Conservation (phyloP, 345 rosid species). For the Acer campestre region DNA sequence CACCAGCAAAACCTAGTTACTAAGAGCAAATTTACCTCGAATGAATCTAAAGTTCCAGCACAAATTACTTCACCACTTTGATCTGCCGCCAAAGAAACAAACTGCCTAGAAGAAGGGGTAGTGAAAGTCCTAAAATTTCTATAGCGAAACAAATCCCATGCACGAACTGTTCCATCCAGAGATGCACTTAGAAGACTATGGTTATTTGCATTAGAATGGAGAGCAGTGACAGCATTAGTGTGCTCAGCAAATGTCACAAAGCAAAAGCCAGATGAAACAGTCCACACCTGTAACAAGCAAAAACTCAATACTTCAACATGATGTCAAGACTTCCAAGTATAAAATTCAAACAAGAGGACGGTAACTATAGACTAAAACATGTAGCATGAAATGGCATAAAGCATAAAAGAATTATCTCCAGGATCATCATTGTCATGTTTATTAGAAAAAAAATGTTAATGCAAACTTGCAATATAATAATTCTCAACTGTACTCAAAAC, state of each 20-base stretch:
- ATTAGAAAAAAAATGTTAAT: conserved; percentile 22
- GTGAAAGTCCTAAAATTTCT: conserved; percentile 94
- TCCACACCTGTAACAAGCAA: conserved; percentile 76
- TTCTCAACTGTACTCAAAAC: not conserved
- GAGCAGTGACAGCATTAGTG: conserved; percentile 89
- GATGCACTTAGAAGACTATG: conserved; percentile 89
- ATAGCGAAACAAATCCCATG: conserved; percentile 95
- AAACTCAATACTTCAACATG: conserved; percentile 20
- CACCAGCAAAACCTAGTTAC: not conserved
- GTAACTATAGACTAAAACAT: conserved; percentile 4
- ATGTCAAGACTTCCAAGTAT: not conserved
- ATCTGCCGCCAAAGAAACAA: conserved; percentile 94
- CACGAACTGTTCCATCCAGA: conserved; percentile 96
- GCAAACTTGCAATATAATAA: not conserved
- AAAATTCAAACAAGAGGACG: not conserved
- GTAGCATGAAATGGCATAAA: not conserved
- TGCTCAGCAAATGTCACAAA: conserved; percentile 94
- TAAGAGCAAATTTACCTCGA: conserved; percentile 58
- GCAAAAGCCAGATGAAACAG: conserved; percentile 90
- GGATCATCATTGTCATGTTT: not conserved
- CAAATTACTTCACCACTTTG: conserved; percentile 95
- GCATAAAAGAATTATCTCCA: not conserved
- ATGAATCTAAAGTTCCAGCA: conserved; percentile 95
- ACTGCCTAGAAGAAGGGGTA: conserved; percentile 88
- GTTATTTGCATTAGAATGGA: conserved; percentile 93